Conservation (phyloP, 176 grass and related monocot genomes). For the Canna indica region DNA sequence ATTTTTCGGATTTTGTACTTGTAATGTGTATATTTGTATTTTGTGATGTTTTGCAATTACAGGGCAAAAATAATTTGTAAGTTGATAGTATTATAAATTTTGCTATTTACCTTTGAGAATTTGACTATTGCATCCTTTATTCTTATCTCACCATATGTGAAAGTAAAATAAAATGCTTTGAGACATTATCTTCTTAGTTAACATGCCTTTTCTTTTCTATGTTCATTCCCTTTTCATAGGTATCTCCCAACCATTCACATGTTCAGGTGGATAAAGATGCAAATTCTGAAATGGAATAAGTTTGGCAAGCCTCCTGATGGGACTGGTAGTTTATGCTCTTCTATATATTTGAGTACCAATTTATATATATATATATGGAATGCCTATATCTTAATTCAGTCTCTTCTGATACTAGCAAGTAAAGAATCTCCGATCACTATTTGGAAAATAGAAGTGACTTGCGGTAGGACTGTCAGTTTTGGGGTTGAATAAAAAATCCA, state of each 20-base stretch:
- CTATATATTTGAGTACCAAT: too few species aligned
- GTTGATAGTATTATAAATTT: background rate
- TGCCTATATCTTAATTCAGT: too few species aligned
- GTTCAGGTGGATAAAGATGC: background rate
- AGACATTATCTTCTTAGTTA: background rate
- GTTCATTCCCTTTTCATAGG: background rate
- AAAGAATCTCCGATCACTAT: too few species aligned
- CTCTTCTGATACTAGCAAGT: too few species aligned
- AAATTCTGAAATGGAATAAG: constrained; percentile 4
- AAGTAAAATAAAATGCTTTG: background rate
- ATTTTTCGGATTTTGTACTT: too few species aligned
- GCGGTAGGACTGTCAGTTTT: too few species aligned
- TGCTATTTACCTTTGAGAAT: background rate
- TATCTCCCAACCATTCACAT: constrained; percentile 1
- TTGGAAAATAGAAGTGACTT: too few species aligned
- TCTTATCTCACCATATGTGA: background rate
- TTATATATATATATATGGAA: too few species aligned
- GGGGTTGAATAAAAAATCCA: too few species aligned
- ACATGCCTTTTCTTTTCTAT: background rate
- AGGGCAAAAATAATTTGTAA: too few species aligned
- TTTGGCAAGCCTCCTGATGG: background rate
- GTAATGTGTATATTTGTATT: too few species aligned
- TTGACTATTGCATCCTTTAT: background rate
- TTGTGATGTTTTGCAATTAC: too few species aligned
- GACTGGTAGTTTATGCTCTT: background rate